Evolutionary conservation across 257 asterid species (phyloP).

Genomic region (Ligustrum vulgare): DNA sequence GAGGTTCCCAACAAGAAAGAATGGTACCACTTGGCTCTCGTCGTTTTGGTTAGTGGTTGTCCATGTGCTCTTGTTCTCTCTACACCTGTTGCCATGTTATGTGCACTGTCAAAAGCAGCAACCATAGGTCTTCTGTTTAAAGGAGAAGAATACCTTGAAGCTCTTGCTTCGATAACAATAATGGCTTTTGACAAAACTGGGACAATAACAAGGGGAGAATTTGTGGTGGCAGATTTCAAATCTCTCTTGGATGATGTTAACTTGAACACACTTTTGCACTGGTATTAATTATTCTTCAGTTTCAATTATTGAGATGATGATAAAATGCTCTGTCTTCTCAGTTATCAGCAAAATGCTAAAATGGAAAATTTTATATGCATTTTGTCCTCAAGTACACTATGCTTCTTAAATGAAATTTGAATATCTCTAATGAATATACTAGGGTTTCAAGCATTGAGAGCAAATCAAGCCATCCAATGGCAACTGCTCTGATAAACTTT

Average conservation of each 20-base stretch:
- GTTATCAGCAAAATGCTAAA: too few relatives aligned
- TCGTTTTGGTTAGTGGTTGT: slow-evolving; percentile 78
- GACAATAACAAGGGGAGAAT: slow-evolving; percentile 83
- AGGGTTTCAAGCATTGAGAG: slow-evolving; percentile 91
- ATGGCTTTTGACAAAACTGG: slow-evolving; percentile 96
- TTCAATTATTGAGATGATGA: too few relatives aligned
- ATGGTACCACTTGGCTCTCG: slow-evolving; percentile 81
- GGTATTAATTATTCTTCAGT: slow-evolving; percentile 35
- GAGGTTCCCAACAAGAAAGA: slow-evolving; percentile 44
- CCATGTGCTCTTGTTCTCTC: slow-evolving; percentile 89
- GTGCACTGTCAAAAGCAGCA: slow-evolving; percentile 90
- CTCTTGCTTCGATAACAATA: slow-evolving; percentile 58
- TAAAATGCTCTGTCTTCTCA: too few relatives aligned
- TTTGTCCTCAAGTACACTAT: not conserved
- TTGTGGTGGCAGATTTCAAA: slow-evolving; percentile 60
- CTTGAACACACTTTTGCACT: slow-evolving; percentile 48
- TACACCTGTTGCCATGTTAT: slow-evolving; percentile 89
- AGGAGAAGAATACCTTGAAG: slow-evolving; percentile 81
- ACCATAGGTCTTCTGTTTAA: slow-evolving; percentile 73
- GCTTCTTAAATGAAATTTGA: not conserved
- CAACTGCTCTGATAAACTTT: slow-evolving; percentile 64
- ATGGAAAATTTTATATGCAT: too few relatives aligned
- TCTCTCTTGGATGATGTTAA: slow-evolving; percentile 46
- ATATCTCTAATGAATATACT: not conserved
- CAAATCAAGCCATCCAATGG: slow-evolving; percentile 90